Evolutionary conservation across 202 grass and related monocot species (phyloP).

Genomic region (Brachypodium distachyon): DNA sequence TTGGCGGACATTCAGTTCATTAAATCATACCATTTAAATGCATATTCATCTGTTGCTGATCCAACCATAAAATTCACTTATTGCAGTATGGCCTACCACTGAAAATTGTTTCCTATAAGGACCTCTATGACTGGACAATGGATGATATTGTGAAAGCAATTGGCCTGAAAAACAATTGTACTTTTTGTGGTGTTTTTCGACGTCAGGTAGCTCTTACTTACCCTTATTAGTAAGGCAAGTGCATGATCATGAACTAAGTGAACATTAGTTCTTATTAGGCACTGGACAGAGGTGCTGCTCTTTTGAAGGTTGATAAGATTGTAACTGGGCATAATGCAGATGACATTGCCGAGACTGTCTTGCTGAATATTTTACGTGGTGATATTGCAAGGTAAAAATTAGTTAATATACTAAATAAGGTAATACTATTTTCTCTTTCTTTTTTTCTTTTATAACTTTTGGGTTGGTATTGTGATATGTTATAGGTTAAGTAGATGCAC

Average conservation of each 20-base stretch:
- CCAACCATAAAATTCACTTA: not conserved
- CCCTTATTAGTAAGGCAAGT: not conserved
- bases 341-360: constrained; percentile 96
- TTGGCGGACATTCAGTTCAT: not conserved
- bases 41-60: not conserved
- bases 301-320: constrained; percentile 88
- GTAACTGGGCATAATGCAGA: constrained; percentile 98
- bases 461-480: constrained; percentile 1
- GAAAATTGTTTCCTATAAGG: constrained; percentile 97
- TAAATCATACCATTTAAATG: not conserved
- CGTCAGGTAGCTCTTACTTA: constrained; percentile 59
- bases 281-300: constrained; percentile 88
- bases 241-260: not conserved
- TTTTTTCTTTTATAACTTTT: constrained; percentile 11
- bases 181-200: constrained; percentile 92
- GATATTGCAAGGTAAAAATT: constrained; percentile 84
- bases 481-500: constrained; percentile 98
- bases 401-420: not conserved
- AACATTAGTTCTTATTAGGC: constrained; percentile 30
- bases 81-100: constrained; percentile 82
- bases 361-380: constrained; percentile 94
- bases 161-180: constrained; percentile 94
- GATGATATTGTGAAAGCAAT: constrained; percentile 97
- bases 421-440: not conserved
- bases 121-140: constrained; percentile 98